phyloP scores from a whole-genome alignment of 2,329 filamentous ascomycete species.

The Penicillium sp. region DNA sequence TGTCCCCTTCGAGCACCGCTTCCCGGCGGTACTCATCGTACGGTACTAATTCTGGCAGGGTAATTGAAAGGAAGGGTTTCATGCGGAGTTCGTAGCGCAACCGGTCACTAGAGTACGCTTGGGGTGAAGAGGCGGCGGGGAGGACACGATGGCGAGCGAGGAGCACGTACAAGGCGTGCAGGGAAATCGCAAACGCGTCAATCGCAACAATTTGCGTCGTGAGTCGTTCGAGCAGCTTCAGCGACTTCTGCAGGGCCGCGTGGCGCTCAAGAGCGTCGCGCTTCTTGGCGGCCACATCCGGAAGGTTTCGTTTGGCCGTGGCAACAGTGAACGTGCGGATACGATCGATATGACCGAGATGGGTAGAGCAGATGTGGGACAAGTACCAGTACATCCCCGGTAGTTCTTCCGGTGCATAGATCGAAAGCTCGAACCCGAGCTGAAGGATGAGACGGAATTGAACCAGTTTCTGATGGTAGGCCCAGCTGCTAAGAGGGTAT shows the following conservation, averaged over 20 bases:
- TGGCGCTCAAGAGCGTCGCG: constrained; percentile 34
- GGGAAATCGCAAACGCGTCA: constrained; percentile 45
- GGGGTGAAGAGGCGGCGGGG: constrained; percentile 40
- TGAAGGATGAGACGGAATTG: constrained; percentile 82
- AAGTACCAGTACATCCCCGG: constrained; percentile 87
- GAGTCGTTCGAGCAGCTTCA: no score
- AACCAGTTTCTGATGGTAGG: constrained; percentile 78
- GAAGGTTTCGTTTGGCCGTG: no score
- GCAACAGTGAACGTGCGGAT: constrained; percentile 63
- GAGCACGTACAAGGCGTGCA: constrained; percentile 56
- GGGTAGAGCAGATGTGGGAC: constrained; percentile 60
- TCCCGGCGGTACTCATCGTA: constrained; percentile 54
- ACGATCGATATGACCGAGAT: constrained; percentile 61
- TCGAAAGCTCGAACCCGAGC: constrained; percentile 84
- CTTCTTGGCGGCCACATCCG: constrained; percentile 28
- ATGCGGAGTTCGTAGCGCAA: constrained; percentile 76
- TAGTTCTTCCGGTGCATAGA: constrained; percentile 79
- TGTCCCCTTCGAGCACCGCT: constrained; percentile 37
- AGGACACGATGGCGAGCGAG: constrained; percentile 50
- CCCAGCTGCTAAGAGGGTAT: constrained; percentile 76
- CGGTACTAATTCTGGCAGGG: constrained; percentile 57
- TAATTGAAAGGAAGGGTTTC: constrained; percentile 67
- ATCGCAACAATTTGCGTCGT: constrained; percentile 59
- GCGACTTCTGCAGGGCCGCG: constrained; percentile 52
- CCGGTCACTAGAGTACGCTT: constrained; percentile 58